Evolutionary conservation across 768 basidiomycete species (phyloP), one percentile per base, ranked within the genome.

Genomic region (Coprinopsis cinerea): DNA sequence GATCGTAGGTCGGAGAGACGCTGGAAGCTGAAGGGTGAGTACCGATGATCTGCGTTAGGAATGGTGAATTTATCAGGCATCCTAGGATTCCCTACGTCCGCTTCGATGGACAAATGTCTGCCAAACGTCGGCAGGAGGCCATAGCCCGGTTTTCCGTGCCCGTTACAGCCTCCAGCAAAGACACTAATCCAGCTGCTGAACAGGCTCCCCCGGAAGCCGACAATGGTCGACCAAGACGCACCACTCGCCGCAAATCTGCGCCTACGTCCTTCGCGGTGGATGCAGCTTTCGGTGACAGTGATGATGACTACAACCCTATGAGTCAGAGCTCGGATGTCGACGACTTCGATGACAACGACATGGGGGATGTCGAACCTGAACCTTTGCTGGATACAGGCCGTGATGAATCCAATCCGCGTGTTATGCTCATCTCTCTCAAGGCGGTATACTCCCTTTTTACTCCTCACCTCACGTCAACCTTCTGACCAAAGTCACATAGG

Each of bases 381-480:
- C 9, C n/a, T 4, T n/a, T n/a, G 44, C 6, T n/a, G 22, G 34
- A 23, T 24, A 18, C 15, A 4, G 13, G 24, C 11, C 5, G 10
- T 32, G 48, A 23, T 15, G 47, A 64, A 10, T 64, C 60, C 24
- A 88, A 83, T 59, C 88, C 92, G 3, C 77, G 73, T 52, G 83
- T 94, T 27, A 83, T 94, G 86, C 70, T 94, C 46, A 84, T 94
- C 48, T 92, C 91, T 4, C 70, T 93, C 57, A 93, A 92, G 67
- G 83, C 80, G 40, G 76, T 76, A 58, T n/a, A 4, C 36, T 14
- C 26, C 24, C 25, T 36, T 13, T 7, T 11, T 35, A 15, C 34
- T n/a, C n/a, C 22, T 18, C 15, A 18, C 10, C 14, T 4, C 17
- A 43, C 44, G 15, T 11, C 9, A 30, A 14, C 24, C 39, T 30